A percentile compares a stretch with the other conserved stretches of the same genome.
Conservation (phyloP, 2,329 filamentous ascomycete genomes). For the Xylaria digitata region DNA sequence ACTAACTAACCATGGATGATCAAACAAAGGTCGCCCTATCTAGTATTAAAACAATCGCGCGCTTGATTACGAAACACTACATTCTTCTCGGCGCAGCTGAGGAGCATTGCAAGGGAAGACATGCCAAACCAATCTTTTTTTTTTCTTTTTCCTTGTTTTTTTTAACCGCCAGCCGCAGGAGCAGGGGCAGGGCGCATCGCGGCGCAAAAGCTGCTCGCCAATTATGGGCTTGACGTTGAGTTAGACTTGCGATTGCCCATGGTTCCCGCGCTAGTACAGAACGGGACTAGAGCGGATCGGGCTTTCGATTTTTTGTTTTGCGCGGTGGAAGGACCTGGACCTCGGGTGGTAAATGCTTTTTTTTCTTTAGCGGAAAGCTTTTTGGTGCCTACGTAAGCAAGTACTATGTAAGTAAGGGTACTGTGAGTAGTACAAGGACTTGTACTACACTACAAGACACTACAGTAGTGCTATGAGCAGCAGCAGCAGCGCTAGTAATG, state of each 20-base stretch:
- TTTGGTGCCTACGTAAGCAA: too few relatives aligned
- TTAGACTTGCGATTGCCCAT: conserved; percentile 33
- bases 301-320: not conserved
- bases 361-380: too few relatives aligned
- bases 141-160: not conserved
- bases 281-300: not conserved
- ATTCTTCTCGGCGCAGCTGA: not conserved
- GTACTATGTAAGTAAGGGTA: too few relatives aligned
- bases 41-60: conserved; percentile 14
- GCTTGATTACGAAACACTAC: not conserved
- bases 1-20: not conserved
- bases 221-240: conserved; percentile 28
- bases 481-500: too few relatives aligned
- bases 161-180: conserved; percentile 20
- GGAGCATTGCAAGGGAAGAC: too few relatives aligned
- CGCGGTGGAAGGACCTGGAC: not conserved
- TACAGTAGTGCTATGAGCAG: too few relatives aligned
- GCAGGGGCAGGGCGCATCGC: conserved; percentile 11
- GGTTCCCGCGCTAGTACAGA: conserved; percentile 30
- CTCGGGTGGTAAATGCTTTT: too few relatives aligned
- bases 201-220: conserved; percentile 13
- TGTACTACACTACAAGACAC: too few relatives aligned
- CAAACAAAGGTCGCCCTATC: not conserved
- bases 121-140: not conserved
- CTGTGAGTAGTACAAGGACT: too few relatives aligned